Percentiles rank a stretch among this genome's conserved stretches.
Conservation (phyloP, 2,329 filamentous ascomycete species). For the Pestalotiopsis sp. region DNA sequence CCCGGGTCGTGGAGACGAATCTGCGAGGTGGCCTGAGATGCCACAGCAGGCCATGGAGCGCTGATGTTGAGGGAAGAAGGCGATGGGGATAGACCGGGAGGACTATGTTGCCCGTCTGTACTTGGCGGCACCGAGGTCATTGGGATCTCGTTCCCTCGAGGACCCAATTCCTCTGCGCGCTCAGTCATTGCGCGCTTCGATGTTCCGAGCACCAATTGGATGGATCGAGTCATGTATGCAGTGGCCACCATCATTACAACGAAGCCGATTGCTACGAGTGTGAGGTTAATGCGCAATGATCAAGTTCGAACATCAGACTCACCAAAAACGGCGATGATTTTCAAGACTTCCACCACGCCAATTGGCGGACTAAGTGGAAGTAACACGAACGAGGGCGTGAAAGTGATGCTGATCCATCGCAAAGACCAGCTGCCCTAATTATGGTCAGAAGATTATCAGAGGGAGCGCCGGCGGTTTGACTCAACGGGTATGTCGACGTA, state of each 20-base stretch:
- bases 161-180: conserved; percentile 52
- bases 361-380: conserved; percentile 59
- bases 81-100: background rate
- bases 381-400: conserved; percentile 61
- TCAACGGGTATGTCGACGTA: conserved; percentile 57
- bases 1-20: conserved; percentile 12
- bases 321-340: conserved; percentile 63
- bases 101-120: conserved; percentile 19
- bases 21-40: conserved; percentile 11
- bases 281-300: background rate
- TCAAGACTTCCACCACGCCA: conserved; percentile 55
- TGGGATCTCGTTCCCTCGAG: conserved; percentile 49
- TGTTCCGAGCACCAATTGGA: conserved; percentile 53
- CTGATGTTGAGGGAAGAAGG: conserved; percentile 17
- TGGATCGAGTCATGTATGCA: conserved; percentile 55
- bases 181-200: conserved; percentile 55
- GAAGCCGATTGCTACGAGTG: conserved; percentile 53
- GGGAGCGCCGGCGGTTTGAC: background rate
- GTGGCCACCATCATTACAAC: conserved; percentile 52
- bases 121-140: conserved; percentile 31
- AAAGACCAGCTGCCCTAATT: conserved; percentile 57
- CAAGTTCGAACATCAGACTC: conserved; percentile 22
- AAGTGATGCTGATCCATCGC: conserved; percentile 61
- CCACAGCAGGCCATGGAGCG: conserved; percentile 18
- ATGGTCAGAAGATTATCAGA: background rate